phyloP scores from a whole-genome alignment of 176 grass and related monocot species.

The Aegilops bicornis region DNA sequence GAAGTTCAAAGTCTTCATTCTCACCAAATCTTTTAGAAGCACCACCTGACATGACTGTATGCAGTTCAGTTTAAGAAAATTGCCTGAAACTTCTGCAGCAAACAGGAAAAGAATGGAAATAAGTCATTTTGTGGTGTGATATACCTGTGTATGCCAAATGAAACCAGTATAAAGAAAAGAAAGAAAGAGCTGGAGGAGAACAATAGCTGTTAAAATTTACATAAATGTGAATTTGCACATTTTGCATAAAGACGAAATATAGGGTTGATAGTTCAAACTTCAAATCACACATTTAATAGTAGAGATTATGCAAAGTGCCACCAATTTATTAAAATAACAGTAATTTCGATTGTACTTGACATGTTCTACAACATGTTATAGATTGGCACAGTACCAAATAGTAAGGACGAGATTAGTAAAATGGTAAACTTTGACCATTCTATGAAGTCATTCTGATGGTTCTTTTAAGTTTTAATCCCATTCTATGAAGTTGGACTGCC shows the following conservation, averaged over 20 bases:
- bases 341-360: background rate
- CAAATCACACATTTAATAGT: background rate
- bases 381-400: background rate
- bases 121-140: background rate
- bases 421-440: background rate
- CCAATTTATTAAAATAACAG: background rate
- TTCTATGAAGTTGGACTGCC: background rate
- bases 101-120: background rate
- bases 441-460: background rate
- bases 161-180: background rate
- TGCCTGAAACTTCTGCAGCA: slow-evolving; percentile 4
- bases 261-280: background rate
- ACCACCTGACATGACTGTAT: slow-evolving; percentile 44
- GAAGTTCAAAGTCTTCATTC: slow-evolving; percentile 42
- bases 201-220: background rate
- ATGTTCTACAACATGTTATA: background rate
- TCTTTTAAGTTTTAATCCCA: background rate
- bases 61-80: background rate
- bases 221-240: background rate
- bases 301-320: background rate
- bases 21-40: slow-evolving; percentile 37
- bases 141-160: background rate
- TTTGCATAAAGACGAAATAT: background rate
- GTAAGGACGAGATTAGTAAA: background rate
- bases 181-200: background rate